Base-by-base conservation (phyloP, 139 green algal genomes). In the Chlorella sp. region DNA sequence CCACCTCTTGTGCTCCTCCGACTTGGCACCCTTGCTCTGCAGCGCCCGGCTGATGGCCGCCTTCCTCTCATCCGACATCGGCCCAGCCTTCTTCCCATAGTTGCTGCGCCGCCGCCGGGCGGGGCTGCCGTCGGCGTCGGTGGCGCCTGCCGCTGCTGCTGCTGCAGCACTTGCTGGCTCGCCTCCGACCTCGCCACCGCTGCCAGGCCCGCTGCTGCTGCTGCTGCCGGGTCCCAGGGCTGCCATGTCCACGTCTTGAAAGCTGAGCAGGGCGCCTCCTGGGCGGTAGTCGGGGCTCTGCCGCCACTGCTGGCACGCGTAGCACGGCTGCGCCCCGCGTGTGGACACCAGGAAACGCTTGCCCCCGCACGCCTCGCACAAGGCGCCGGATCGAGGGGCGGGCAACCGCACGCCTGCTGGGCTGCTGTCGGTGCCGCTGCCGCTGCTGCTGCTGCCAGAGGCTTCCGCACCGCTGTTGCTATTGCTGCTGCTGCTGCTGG, bases 11-110 rank as follows among this genome's bases (percentile, higher is more conserved):
- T 93, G 91, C 34, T 91, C 88, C 30, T 78, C 60, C n/a, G 83
- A 87, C 53, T 86, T 76, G 28, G 83, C 39, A 1, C 88, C 88
- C 73, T 88, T 82, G 42, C 66, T 79, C 75, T 86, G 84, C 76
- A 90, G n/a, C 14, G 34, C 87, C 0, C 84, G 61, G 40, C 73
- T 87, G 40, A 93, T 93, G 34, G 91, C 91, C 37, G 84, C 69
- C 28, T 86, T 69, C 32, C 69, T 30, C 48, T 84, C 73, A 21
- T 85, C 84, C 15, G 91, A 79, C 91, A 93, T 93, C 71, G 60
- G 75, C 4, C 78, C 86, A 28, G 85, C 53, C 86, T 68, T 75
- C 2, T 75, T 75, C 48, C 73, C 66, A 39, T 34, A 53, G 40
- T 83, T 73, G 78, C 88, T 80, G 22, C 60, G 34, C 3, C 64